Base-by-base conservation (phyloP, 1,284 basidiomycete genomes). In the Cryptococcus sp. region DNA sequence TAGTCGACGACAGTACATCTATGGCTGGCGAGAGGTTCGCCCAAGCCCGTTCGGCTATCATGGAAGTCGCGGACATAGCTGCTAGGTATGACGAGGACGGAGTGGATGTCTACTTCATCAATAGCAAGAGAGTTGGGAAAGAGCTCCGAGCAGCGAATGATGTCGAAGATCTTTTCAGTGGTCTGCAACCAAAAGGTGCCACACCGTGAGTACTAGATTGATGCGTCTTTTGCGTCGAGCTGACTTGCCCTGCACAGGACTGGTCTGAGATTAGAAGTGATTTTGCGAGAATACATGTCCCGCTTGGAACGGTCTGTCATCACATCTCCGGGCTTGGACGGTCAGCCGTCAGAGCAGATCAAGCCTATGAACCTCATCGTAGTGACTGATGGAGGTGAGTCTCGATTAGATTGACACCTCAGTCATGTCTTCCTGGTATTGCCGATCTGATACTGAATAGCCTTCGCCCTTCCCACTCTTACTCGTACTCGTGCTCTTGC, bases 41-140 rank as follows among this genome's bases (percentile, higher is more conserved):
- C 17, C 64, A 75, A 47, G 72, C 75, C 0, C 46, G 67, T 20
- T 50, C 57, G 27, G 75, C 74, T 1, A 55, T 80, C 40, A 70
- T 68, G 61, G 71, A 68, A 10, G 71, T 79, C 15, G 75, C 74
- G 4, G 65, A 67, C 39, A 66, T 68, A 25, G 76, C 75, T 5
- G 67, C 73, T 2, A 25, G 53, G 27, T 76, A 76, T 55, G 72
- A 76, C 52, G 66, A 72, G 39, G 67, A 76, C 52, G 75, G 76
- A 2, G 58, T 79, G 16, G 77, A 78, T 54, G 61, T 79, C 17
- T 71, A 76, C 57, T 79, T 80, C 51, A 54, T 78, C 42, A 80
- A 80, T 62, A 70, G 66, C 38, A 72, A 72, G 54, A 63, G 70
- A 1, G 69, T 73, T n/a, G 78, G 78, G 16, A 69, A 70, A 49